Conservation (phyloP, 2,329 filamentous ascomycete genomes). For the Tolypocladium amazonense region DNA sequence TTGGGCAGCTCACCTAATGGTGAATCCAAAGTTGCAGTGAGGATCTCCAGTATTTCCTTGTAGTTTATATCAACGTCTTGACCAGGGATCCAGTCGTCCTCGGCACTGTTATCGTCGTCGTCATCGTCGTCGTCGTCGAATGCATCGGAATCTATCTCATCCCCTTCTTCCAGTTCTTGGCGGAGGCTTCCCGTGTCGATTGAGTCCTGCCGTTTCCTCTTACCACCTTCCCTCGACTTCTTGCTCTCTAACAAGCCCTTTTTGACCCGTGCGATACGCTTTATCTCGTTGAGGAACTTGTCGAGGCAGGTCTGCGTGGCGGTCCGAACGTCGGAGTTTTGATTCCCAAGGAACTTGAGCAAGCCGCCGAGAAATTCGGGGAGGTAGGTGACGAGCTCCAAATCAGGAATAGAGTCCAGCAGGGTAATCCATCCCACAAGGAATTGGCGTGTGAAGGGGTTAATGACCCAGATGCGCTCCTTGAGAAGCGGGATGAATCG, state of each 20-base stretch:
- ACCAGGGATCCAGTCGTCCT: constrained; percentile 94
- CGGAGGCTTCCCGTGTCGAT: constrained; percentile 54
- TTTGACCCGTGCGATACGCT: constrained; percentile 85
- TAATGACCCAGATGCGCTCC: constrained; percentile 88
- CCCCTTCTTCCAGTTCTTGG: constrained; percentile 48
- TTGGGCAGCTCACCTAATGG: constrained; percentile 49
- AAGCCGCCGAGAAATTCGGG: constrained; percentile 86
- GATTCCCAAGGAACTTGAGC: constrained; percentile 84
- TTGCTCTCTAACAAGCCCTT: constrained; percentile 83
- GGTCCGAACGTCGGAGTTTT: constrained; percentile 88
- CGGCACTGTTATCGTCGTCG: constrained; percentile 43
- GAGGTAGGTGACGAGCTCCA: constrained; percentile 86
- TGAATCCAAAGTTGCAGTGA: constrained; percentile 80
- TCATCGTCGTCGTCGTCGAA: constrained; percentile 29
- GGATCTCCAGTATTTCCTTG: constrained; percentile 79
- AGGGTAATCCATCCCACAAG: constrained; percentile 93
- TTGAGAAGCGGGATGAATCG: constrained; percentile 88
- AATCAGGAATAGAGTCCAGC: constrained; percentile 89
- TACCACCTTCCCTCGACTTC: constrained; percentile 56
- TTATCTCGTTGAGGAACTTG: constrained; percentile 86
- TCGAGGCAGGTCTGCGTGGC: constrained; percentile 83
- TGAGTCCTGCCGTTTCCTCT: constrained; percentile 58
- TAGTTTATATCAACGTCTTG: constrained; percentile 96
- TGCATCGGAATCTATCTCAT: constrained; percentile 47
- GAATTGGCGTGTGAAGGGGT: constrained; percentile 90